Percentiles rank a stretch among this genome's conserved stretches.
phyloP scores from a whole-genome alignment of 108 stramenopile species.

The Conticribra guillardii region DNA sequence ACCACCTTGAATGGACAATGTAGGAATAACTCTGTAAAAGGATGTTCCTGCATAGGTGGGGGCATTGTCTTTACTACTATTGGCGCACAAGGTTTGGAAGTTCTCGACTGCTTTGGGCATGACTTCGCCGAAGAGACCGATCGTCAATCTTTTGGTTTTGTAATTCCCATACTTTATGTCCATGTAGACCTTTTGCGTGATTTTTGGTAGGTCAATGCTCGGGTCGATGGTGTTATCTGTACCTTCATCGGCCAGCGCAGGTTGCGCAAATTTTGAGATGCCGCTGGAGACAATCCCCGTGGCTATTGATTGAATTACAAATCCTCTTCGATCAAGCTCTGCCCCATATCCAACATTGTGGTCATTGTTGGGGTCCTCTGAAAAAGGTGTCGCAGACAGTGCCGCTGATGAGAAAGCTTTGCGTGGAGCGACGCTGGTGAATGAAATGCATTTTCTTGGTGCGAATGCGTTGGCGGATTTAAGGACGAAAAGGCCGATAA shows the following conservation, averaged over 20 bases:
- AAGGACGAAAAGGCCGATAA: too few relatives aligned
- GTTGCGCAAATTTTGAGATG: neutral
- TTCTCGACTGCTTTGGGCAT: conserved; percentile 66
- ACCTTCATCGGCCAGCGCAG: conserved; percentile 5
- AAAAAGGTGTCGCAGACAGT: too few relatives aligned
- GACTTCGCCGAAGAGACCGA: conserved; percentile 69
- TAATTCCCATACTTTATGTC: conserved; percentile 52
- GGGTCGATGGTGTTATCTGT: conserved; percentile 54
- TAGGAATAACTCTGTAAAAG: conserved; percentile 66
- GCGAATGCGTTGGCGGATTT: too few relatives aligned
- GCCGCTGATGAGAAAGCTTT: too few relatives aligned
- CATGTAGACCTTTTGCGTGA: conserved; percentile 65
- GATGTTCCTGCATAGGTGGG: conserved; percentile 59
- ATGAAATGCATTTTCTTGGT: too few relatives aligned
- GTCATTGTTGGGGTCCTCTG: too few relatives aligned
- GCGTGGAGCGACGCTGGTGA: too few relatives aligned
- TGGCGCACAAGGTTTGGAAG: conserved; percentile 59
- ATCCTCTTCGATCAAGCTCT: conserved; percentile 4
- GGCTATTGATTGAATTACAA: conserved; percentile 1
- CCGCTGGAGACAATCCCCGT: neutral
- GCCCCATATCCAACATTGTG: too few relatives aligned
- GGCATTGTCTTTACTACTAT: conserved; percentile 10
- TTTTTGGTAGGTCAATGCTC: conserved; percentile 44
- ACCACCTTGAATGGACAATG: conserved; percentile 72
- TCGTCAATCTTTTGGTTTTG: conserved; percentile 51